phyloP scores from a whole-genome alignment of 805 yeast genomes.

The Candida morakotiae region DNA sequence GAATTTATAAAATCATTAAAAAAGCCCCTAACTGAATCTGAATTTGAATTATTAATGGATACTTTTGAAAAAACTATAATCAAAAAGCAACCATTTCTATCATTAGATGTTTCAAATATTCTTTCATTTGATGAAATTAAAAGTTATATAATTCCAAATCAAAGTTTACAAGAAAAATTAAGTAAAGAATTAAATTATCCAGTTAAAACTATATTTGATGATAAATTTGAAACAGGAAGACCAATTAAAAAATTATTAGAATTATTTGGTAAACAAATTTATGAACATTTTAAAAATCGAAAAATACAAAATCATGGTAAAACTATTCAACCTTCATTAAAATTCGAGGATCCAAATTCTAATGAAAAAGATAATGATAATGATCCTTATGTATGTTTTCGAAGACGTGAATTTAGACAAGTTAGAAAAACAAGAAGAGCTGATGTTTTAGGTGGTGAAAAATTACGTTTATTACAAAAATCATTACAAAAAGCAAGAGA shows the following conservation, averaged over 20 bases:
- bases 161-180: slow-evolving; percentile 54
- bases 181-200: slow-evolving; percentile 54
- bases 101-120: slow-evolving; percentile 80
- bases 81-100: slow-evolving; percentile 82
- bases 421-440: slow-evolving; percentile 95
- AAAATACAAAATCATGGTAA: slow-evolving; percentile 69
- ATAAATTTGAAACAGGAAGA: slow-evolving; percentile 37
- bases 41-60: slow-evolving; percentile 76
- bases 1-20: slow-evolving; percentile 45
- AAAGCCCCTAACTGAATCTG: slow-evolving; percentile 57
- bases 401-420: slow-evolving; percentile 92
- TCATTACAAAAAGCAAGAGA: slow-evolving; percentile 76
- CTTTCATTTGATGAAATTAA: slow-evolving; percentile 66
- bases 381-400: slow-evolving; percentile 93
- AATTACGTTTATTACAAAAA: slow-evolving; percentile 65
- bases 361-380: slow-evolving; percentile 80
- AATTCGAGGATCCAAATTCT: slow-evolving; percentile 73
- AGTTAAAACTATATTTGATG: slow-evolving; percentile 58
- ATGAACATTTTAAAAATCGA: slow-evolving; percentile 77
- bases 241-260: slow-evolving; percentile 47
- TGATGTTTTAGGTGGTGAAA: slow-evolving; percentile 84
- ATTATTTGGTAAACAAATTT: slow-evolving; percentile 61
- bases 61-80: slow-evolving; percentile 69
- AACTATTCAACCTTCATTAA: slow-evolving; percentile 67
- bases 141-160: slow-evolving; percentile 46